A percentile compares a stretch with the other conserved stretches of the same genome.
Evolutionary conservation across 331 rosid species (phyloP).

Genomic region (Pyrus hybrid): DNA sequence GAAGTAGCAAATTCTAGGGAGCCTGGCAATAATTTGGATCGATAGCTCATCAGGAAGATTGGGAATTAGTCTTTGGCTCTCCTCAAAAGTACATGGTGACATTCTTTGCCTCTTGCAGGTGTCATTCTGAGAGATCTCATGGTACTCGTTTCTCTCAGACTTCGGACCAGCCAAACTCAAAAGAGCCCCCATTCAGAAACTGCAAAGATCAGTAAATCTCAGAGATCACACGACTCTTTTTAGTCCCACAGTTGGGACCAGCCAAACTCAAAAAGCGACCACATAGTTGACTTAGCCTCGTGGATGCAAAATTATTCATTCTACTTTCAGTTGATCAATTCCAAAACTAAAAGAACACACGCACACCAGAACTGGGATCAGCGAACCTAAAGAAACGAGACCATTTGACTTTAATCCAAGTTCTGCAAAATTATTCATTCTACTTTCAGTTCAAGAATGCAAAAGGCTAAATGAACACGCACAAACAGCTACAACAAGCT

Average conservation of each 20-base stretch:
- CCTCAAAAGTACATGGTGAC: conserved; percentile 43
- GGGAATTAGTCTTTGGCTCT: conserved; percentile 66
- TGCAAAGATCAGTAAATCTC: background rate
- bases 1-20: conserved; percentile 63
- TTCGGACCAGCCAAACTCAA: conserved; percentile 46
- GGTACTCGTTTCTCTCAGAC: conserved; percentile 18
- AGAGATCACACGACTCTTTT: background rate
- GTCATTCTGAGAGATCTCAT: conserved; percentile 35
- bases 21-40: conserved; percentile 78
- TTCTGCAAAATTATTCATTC: background rate
- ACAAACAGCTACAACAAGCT: background rate
- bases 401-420: background rate
- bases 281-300: background rate
- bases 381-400: background rate
- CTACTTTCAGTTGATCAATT: conserved; percentile 6
- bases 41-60: conserved; percentile 90
- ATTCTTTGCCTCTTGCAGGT: conserved; percentile 65
- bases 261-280: background rate
- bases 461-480: background rate
- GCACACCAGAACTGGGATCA: background rate
- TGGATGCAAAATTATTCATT: background rate
- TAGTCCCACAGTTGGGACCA: background rate
- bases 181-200: conserved; percentile 62
- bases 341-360: background rate
- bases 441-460: conserved; percentile 4